A percentile compares a stretch with the other conserved stretches of the same genome.
These are phyloP conservation scores for Podospora anserina DNA, from an alignment of 495 filamentous ascomycete species.

Conservation along the genomic window DNA sequence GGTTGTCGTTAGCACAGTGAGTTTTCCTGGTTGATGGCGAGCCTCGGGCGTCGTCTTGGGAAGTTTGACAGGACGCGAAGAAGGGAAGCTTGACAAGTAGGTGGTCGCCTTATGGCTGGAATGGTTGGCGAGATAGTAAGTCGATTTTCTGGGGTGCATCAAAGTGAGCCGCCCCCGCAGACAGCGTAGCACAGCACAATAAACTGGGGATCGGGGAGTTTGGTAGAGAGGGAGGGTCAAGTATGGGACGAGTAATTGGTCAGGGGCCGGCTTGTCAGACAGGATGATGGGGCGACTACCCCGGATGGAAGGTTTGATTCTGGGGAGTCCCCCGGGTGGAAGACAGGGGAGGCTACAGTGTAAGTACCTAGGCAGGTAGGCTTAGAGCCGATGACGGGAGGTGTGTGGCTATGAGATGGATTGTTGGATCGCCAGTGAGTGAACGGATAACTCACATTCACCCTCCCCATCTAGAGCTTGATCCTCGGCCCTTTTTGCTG, in stretches of 20 bases:
- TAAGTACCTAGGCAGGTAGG: background rate
- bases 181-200: slow-evolving; percentile 18
- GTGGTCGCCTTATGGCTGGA: background rate
- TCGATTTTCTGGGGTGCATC: slow-evolving; percentile 14
- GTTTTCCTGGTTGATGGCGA: background rate
- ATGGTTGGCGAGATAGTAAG: slow-evolving; percentile 7
- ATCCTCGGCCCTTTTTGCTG: background rate
- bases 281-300: slow-evolving; percentile 13
- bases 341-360: background rate
- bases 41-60: background rate
- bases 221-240: slow-evolving; percentile 6
- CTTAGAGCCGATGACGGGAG: slow-evolving; percentile 13
- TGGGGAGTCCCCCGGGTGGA: slow-evolving; percentile 4
- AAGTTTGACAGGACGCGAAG: background rate
- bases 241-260: slow-evolving; percentile 20
- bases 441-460: slow-evolving; percentile 21
- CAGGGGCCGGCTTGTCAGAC: slow-evolving; percentile 13
- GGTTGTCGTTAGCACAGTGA: background rate
- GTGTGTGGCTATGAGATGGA: slow-evolving; percentile 7
- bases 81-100: background rate
- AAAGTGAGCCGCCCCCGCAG: slow-evolving; percentile 12
- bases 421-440: background rate
- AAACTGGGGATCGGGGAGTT: slow-evolving; percentile 10
- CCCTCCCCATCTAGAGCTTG: background rate
- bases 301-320: background rate